phyloP scores from a whole-genome alignment of 805 yeast species.

The Diddensiella transvaalensis region DNA sequence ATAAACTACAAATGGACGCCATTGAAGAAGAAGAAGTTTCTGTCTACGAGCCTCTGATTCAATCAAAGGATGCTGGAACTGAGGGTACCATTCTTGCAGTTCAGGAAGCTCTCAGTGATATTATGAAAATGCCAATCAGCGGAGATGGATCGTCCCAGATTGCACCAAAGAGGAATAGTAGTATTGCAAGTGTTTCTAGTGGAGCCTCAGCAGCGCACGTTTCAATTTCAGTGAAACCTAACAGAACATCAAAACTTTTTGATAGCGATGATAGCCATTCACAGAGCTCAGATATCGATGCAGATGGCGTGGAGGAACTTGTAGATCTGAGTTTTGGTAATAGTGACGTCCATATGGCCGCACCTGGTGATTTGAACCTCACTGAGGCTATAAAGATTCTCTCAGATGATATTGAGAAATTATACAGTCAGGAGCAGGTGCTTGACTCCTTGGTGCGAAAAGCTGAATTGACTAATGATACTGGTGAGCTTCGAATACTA shows the following conservation, averaged over 20 bases:
- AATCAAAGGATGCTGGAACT: constrained; percentile 7
- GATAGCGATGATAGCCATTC: constrained; percentile 27
- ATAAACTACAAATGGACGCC: constrained; percentile 30
- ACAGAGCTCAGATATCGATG: constrained; percentile 24
- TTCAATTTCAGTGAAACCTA: background rate
- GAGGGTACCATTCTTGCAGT: constrained; percentile 52
- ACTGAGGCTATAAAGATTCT: constrained; percentile 65
- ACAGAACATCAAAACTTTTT: constrained; percentile 15
- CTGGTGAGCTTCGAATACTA: constrained; percentile 63
- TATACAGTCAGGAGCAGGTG: constrained; percentile 60
- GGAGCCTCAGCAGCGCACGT: background rate
- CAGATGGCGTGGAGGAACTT: constrained; percentile 6
- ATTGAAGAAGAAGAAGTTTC: constrained; percentile 14
- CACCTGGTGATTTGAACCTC: constrained; percentile 65
- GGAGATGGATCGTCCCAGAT: background rate
- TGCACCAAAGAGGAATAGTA: too few species aligned
- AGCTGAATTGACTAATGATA: constrained; percentile 80
- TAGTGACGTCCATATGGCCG: constrained; percentile 45
- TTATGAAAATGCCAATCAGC: constrained; percentile 30
- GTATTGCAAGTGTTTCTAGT: background rate
- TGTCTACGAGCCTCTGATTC: constrained; percentile 7
- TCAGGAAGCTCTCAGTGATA: constrained; percentile 62
- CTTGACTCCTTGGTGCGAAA: constrained; percentile 66
- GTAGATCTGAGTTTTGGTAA: background rate
- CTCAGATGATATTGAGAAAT: constrained; percentile 51